phyloP scores from a whole-genome alignment of 768 basidiomycete genomes.

The Collybia sp. region DNA sequence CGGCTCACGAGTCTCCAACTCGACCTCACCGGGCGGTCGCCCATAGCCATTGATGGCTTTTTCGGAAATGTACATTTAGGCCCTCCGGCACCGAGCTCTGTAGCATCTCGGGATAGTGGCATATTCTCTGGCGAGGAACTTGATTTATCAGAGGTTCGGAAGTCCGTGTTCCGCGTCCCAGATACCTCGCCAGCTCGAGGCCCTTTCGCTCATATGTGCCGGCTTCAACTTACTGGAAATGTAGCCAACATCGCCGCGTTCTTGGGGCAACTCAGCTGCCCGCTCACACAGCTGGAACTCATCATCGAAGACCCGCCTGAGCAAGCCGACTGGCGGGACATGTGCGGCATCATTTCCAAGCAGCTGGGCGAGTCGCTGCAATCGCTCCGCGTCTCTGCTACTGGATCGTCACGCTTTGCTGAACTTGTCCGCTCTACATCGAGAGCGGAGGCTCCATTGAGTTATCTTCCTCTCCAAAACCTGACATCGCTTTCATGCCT shows the following conservation, averaged over 20 bases:
- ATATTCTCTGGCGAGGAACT: conserved; percentile 75
- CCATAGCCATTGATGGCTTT: conserved; percentile 74
- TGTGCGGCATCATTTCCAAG: conserved; percentile 59
- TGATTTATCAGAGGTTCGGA: conserved; percentile 73
- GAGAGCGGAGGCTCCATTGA: conserved; percentile 55
- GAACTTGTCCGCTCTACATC: conserved; percentile 78
- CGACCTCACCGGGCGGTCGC: conserved; percentile 64
- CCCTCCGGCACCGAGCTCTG: conserved; percentile 64
- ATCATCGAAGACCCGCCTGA: conserved; percentile 78
- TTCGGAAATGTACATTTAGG: conserved; percentile 72
- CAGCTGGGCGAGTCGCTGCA: conserved; percentile 56
- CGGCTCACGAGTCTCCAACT: conserved; percentile 60
- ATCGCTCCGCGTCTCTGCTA: conserved; percentile 57
- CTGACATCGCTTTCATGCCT: conserved; percentile 51
- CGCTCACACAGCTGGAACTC: conserved; percentile 66
- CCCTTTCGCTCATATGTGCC: conserved; percentile 54
- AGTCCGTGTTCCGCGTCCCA: conserved; percentile 61
- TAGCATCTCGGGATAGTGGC: conserved; percentile 67
- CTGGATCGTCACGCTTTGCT: conserved; percentile 70
- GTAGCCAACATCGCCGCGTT: conserved; percentile 68
- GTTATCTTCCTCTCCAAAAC: conserved; percentile 57
- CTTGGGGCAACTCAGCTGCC: conserved; percentile 61
- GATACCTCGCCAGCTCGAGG: conserved; percentile 52
- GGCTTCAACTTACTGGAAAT: conserved; percentile 66
- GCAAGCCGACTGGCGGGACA: conserved; percentile 70